These are phyloP conservation scores for Micromonas commoda DNA, from an alignment of 139 green algal species.

Conservation along the genomic window DNA sequence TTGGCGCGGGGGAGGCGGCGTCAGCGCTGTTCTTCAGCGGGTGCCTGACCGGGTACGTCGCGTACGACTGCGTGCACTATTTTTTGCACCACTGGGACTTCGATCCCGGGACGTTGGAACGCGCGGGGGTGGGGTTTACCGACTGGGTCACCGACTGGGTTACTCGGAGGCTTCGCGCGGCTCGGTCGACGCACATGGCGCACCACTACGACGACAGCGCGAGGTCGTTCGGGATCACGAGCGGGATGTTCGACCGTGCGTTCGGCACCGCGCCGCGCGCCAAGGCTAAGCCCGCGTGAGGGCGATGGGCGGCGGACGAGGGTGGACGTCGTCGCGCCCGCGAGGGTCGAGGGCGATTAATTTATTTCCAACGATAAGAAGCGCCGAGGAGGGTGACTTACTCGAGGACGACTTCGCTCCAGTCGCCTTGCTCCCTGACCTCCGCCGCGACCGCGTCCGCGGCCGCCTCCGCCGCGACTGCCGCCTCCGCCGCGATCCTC, in stretches of 20 bases:
- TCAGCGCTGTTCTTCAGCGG: conserved; percentile 50
- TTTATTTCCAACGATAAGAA: too few species aligned
- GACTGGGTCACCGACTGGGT: neutral
- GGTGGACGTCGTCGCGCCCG: too few species aligned
- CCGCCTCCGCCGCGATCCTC: neutral
- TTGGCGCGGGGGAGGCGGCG: too few species aligned
- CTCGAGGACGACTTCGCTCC: too few species aligned
- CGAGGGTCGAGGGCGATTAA: too few species aligned
- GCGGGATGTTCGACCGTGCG: neutral
- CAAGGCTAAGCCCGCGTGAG: neutral
- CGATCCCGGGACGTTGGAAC: neutral
- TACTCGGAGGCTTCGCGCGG: neutral
- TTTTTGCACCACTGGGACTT: conserved; percentile 36
- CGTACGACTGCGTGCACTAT: conserved; percentile 88
- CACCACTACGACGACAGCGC: conserved; percentile 19
- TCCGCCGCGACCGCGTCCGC: neutral
- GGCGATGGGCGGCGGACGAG: too few species aligned
- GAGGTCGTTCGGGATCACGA: conserved; percentile 6
- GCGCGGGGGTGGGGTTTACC: neutral
- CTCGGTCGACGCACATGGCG: neutral
- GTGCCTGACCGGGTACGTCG: conserved; percentile 75
- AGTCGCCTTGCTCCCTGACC: neutral
- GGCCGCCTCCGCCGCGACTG: neutral
- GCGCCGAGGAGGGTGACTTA: too few species aligned
- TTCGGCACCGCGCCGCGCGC: conserved; percentile 1